Evolutionary conservation across 1,284 basidiomycete species (phyloP).

Genomic region (Apiotrichum mycotoxinovorans): DNA sequence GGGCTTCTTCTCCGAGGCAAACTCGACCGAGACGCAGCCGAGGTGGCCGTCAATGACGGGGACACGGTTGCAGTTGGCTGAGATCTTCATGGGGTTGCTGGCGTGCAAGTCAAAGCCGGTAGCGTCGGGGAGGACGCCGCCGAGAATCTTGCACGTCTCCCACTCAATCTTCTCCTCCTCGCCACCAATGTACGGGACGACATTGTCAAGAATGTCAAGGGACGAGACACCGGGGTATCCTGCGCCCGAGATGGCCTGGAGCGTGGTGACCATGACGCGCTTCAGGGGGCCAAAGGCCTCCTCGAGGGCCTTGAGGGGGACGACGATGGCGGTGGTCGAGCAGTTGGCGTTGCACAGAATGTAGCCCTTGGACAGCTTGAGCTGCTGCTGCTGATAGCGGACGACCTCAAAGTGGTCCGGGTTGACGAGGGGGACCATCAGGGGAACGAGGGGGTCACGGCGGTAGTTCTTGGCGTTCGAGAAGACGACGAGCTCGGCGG

Average conservation of each 20-base stretch:
- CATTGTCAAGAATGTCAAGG: constrained; percentile 93
- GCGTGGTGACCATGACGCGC: constrained; percentile 82
- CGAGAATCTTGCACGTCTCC: constrained; percentile 96
- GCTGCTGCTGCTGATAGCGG: constrained; percentile 69
- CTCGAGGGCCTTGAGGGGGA: constrained; percentile 90
- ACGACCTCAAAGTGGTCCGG: constrained; percentile 80
- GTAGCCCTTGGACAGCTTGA: constrained; percentile 79
- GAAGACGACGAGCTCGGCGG: constrained; percentile 87
- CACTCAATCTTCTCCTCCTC: constrained; percentile 95
- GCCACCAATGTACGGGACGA: constrained; percentile 89
- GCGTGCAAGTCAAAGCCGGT: constrained; percentile 81
- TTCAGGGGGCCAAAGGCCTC: constrained; percentile 89
- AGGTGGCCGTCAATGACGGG: constrained; percentile 91
- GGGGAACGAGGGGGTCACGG: constrained; percentile 88
- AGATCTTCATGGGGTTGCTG: constrained; percentile 72
- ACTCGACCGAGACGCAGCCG: constrained; percentile 82
- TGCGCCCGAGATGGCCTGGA: constrained; percentile 96
- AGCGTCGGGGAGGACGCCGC: constrained; percentile 61
- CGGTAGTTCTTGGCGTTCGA: constrained; percentile 98
- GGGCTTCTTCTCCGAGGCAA: constrained; percentile 69
- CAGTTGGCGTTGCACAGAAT: constrained; percentile 99
- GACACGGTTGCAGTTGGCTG: constrained; percentile 87
- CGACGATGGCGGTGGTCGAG: constrained; percentile 89
- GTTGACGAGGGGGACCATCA: constrained; percentile 97
- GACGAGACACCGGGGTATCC: constrained; percentile 92